phyloP scores from a whole-genome alignment of 192 early-diverging fungal genomes.

The Entomortierella chlamydospora region DNA sequence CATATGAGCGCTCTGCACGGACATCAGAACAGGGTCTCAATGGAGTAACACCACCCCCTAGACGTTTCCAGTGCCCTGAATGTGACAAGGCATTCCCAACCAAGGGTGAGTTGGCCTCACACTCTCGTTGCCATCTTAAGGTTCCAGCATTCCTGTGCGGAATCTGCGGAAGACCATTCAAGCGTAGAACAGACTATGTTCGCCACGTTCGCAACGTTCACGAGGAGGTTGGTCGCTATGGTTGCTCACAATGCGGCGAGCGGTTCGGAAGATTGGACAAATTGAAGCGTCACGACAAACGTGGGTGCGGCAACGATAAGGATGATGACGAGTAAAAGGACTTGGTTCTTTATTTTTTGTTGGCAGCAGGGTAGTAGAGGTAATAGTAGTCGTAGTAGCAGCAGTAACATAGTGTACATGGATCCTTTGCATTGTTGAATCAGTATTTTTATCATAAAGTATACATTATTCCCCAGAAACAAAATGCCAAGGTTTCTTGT shows the following conservation, averaged over 20 bases:
- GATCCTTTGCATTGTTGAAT: too few relatives aligned
- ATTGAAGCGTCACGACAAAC: slow-evolving; percentile 53
- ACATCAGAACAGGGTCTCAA: background rate
- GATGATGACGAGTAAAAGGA: slow-evolving; percentile 35
- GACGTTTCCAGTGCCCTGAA: slow-evolving; percentile 48
- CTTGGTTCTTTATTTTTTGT: too few relatives aligned
- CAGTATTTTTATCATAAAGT: too few relatives aligned
- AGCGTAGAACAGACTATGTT: slow-evolving; percentile 51
- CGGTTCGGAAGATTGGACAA: slow-evolving; percentile 51
- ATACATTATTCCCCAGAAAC: too few relatives aligned
- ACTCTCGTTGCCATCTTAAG: slow-evolving; percentile 52
- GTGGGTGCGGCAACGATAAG: slow-evolving; percentile 40
- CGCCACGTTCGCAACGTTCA: slow-evolving; percentile 52
- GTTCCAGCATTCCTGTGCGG: slow-evolving; percentile 50
- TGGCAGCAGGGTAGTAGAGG: too few relatives aligned
- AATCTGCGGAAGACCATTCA: slow-evolving; percentile 50
- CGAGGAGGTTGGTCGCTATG: slow-evolving; percentile 53
- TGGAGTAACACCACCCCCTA: slow-evolving; percentile 20
- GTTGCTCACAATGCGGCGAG: slow-evolving; percentile 38
- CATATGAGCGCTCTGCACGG: slow-evolving; percentile 22
- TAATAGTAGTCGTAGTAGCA: too few relatives aligned
- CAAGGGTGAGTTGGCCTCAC: slow-evolving; percentile 49
- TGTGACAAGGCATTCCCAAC: slow-evolving; percentile 54
- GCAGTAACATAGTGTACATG: too few relatives aligned
- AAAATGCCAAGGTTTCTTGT: too few relatives aligned